Base-by-base conservation (phyloP, 768 basidiomycete species). In the Termitomyces bulborhizus region DNA sequence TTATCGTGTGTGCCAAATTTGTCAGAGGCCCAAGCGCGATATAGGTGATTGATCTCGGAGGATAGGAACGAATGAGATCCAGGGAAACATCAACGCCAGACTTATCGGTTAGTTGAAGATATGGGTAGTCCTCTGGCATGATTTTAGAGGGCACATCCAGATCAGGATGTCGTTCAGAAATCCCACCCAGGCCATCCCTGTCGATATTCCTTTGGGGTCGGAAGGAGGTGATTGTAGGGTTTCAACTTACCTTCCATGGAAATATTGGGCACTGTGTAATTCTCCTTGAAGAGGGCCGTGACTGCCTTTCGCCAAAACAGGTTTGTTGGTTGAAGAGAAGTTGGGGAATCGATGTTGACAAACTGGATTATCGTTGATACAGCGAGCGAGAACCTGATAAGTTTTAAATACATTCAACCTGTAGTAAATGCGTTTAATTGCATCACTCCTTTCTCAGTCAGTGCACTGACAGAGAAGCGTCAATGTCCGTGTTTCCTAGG, bases 11-110 rank as follows among this genome's bases (percentile, higher is more conserved):
- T 1, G 91, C 90, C 32, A 98, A 76, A 62, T 88, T 93, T 11
- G 93, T 95, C 52, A 90, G 76, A 42, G 89, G 86, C 1, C 88
- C 89, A 6, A 93, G 76, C 7, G 77, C 82, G 56, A 93, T 75
- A 60, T 90, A 92, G 12, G 86, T 85, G 21, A 92, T 68, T 24
- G 76, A 82, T 55, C 78, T 68, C 18, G 77, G 60, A 2, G 83
- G 79, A 31, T 73, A 66, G 1, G 74, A 71, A 42, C 73, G 71
- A 7, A 93, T 72, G 46, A 90, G 71, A 13, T 80, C 75, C 2
- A 84, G 65, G 5, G 76, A 75, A 21, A 86, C 76, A 32, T 86
- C 79, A 13, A 75, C 71, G 2, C 76, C 84, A 39, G 83, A 67
- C 57, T 67, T 68, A 41, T 72, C 66, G 1, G 80, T 73, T 13